Conservation (phyloP, 148 eudicot genomes). For the Rhododendron simsii region DNA sequence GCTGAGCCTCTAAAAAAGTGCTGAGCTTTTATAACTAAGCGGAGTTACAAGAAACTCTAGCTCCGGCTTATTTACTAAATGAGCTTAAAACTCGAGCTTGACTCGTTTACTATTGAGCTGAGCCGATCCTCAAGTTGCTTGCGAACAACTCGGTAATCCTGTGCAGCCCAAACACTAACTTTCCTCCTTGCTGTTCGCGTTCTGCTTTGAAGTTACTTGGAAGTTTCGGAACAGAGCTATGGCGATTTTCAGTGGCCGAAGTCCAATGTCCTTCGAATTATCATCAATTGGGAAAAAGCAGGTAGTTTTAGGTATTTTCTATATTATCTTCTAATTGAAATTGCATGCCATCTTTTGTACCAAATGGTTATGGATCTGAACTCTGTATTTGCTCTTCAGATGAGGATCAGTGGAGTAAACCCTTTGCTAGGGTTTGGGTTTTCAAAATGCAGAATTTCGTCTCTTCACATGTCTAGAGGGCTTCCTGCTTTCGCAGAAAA, state of each 20-base stretch:
- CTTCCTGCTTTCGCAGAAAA: neutral
- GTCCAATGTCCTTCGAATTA: neutral
- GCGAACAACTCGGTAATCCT: neutral
- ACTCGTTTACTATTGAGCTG: neutral
- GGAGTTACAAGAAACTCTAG: too few species aligned
- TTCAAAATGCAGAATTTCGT: constrained; percentile 9
- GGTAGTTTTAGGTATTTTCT: constrained; percentile 7
- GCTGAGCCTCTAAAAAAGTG: neutral
- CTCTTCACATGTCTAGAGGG: constrained; percentile 3
- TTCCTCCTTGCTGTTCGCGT: neutral
- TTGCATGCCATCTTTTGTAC: neutral
- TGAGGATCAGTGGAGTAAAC: neutral
- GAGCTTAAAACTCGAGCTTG: neutral
- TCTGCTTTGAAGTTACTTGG: neutral
- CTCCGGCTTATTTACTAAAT: neutral
- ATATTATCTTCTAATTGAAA: neutral
- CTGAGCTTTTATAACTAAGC: neutral
- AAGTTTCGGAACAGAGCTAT: neutral
- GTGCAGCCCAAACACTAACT: neutral
- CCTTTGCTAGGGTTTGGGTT: neutral
- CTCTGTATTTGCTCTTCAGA: neutral
- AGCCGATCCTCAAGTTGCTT: neutral
- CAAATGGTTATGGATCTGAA: neutral
- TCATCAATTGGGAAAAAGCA: constrained; percentile 9
- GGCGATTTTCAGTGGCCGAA: constrained; percentile 5